These are phyloP conservation scores for Picea glauca DNA, from an alignment of 75 land plant genomes.

Conservation along the genomic window DNA sequence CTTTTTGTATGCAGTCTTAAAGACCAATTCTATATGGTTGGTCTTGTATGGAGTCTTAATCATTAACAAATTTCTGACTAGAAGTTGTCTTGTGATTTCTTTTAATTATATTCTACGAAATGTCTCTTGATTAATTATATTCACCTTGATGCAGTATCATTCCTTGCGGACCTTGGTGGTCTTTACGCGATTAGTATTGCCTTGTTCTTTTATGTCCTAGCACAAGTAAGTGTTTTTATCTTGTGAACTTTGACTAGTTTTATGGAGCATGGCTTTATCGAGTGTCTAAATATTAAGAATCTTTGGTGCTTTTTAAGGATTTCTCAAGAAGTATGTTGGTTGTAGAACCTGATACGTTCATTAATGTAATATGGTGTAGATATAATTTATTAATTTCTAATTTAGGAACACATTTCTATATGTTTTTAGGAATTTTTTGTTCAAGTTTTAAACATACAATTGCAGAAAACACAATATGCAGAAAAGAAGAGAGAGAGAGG, in stretches of 20 bases:
- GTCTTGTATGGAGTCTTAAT: background rate
- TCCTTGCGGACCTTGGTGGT: constrained; percentile 72
- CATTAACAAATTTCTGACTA: background rate
- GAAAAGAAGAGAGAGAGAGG: no score
- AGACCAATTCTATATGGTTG: background rate
- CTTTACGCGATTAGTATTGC: constrained; percentile 58
- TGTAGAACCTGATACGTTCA: background rate
- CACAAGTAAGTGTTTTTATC: constrained; percentile 42
- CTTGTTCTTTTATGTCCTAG: constrained; percentile 49
- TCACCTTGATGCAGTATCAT: constrained; percentile 45
- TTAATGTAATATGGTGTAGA: no score
- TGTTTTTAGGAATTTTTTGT: no score
- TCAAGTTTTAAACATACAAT: no score
- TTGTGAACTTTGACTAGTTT: background rate
- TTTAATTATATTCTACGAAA: no score
- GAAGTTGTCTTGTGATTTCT: background rate
- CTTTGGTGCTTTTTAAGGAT: background rate
- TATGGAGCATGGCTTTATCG: background rate
- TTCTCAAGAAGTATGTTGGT: background rate
- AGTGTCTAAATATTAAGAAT: no score
- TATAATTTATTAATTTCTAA: no score
- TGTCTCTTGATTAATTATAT: background rate
- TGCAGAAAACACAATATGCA: no score
- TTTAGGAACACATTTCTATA: no score
- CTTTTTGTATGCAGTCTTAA: no score